Conservation (phyloP, 163 green algal genomes). For the Trebouxia gelatinosa region DNA sequence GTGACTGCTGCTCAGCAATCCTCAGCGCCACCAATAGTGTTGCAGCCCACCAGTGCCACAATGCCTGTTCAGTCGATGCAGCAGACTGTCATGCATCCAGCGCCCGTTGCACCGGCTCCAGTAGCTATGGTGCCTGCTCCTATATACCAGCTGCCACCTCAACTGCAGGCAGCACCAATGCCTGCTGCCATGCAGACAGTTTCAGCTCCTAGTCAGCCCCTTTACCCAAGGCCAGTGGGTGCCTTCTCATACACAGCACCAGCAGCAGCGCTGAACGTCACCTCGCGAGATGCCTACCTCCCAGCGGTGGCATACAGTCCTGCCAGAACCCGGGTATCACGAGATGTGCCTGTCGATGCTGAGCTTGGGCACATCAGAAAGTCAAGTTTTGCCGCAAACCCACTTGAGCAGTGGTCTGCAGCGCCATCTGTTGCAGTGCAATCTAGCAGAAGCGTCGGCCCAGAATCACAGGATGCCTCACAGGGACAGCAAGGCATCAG, state of each 20-base stretch:
- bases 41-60: no score
- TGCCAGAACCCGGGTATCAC: background rate
- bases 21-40: background rate
- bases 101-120: no score
- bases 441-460: background rate
- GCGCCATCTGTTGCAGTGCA: background rate
- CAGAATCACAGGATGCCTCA: background rate
- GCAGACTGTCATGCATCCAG: no score
- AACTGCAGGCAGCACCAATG: no score
- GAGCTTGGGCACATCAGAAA: background rate
- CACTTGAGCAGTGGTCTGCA: background rate
- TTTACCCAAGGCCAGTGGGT: background rate
- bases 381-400: background rate
- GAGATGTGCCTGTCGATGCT: background rate
- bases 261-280: background rate
- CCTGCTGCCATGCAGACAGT: no score
- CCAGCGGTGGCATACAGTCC: background rate
- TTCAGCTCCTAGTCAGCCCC: no score
- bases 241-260: constrained; percentile 20
- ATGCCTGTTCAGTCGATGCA: no score
- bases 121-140: no score
- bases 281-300: no score
- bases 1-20: no score
- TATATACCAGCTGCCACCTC: no score
- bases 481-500: background rate